Evolutionary conservation across 257 asterid genomes (phyloP), one percentile per base, ranked within the genome.

Genomic region (Nicotiana knightiana): DNA sequence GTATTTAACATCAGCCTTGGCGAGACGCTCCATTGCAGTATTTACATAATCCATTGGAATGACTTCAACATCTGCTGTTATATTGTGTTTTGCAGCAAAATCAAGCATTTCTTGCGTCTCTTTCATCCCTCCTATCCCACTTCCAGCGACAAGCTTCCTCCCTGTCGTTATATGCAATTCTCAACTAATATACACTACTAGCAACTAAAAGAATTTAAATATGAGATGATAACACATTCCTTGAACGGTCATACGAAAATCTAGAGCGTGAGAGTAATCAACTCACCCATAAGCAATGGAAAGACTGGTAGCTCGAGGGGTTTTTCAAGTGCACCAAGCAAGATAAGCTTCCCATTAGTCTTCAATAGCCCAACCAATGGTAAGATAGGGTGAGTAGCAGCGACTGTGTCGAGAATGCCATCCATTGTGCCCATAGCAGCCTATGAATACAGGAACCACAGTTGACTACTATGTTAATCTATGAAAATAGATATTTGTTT

Each of bases 11-110:
- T 90, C 92, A 4, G 86, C 81, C 15, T 88, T 90, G 16, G 67
- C 61, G 4, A 91, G 91, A 10, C 94, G 88, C 1, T 91, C 94
- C 86, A 91, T 88, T 1, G 92, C 92, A 0, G 88, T 88, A 86
- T 91, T 89, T 9, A 91, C 82, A 73, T 90, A 89, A 37, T 90
- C 91, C 46, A 86, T 83, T 2, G 88, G 87, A 35, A 90, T 80
- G 30, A 90, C 80, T 88, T 86, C 88, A 39, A 86, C 28, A 76
- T 86, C 85, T 37, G 88, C 80, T 18, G 86, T 83, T 59, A 86
- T 81, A 33, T 86, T 86, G 81, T 86, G 84, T 53, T 86, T 15
- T 32, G 85, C 88, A 18, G 86, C 83, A 62, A 83, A 83, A 67
- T 86, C 86, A 9, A 86, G 68, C 88, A 86, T 86, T 57, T 90